These are phyloP conservation scores for Leonotis leonurus DNA, from an alignment of 257 asterid species.

Conservation along the genomic window DNA sequence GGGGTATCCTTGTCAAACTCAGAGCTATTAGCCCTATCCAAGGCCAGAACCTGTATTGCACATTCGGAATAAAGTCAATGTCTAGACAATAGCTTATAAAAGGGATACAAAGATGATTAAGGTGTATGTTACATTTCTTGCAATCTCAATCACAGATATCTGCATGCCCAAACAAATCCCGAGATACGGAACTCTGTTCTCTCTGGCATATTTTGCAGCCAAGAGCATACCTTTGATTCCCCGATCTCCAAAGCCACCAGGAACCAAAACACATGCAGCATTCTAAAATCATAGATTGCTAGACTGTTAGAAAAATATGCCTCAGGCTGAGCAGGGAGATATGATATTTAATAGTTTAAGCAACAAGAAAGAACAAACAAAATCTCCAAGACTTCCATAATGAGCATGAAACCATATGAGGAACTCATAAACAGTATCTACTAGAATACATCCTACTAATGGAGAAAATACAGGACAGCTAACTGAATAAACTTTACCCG, in stretches of 20 bases:
- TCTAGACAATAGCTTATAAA: background rate
- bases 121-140: conserved; percentile 66
- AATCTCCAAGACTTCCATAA: no score
- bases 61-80: background rate
- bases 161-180: conserved; percentile 99
- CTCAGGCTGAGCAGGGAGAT: no score
- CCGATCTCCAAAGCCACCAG: conserved; percentile 99
- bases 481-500: conserved; percentile 32
- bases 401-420: background rate
- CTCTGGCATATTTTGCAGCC: conserved; percentile 97
- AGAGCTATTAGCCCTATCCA: conserved; percentile 72
- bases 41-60: conserved; percentile 50
- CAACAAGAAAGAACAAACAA: no score
- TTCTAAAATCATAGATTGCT: conserved; percentile 35
- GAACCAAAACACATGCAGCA: conserved; percentile 89
- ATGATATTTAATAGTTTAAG: no score
- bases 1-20: conserved; percentile 74
- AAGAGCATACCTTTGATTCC: conserved; percentile 92
- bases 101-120: background rate
- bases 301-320: background rate
- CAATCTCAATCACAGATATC: conserved; percentile 87
- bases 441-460: background rate
- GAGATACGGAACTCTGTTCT: conserved; percentile 71
- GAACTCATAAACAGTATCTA: background rate
- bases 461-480: background rate